Evolutionary conservation across 495 filamentous ascomycete genomes (phyloP).

Genomic region (Penicillium flavigenum): DNA sequence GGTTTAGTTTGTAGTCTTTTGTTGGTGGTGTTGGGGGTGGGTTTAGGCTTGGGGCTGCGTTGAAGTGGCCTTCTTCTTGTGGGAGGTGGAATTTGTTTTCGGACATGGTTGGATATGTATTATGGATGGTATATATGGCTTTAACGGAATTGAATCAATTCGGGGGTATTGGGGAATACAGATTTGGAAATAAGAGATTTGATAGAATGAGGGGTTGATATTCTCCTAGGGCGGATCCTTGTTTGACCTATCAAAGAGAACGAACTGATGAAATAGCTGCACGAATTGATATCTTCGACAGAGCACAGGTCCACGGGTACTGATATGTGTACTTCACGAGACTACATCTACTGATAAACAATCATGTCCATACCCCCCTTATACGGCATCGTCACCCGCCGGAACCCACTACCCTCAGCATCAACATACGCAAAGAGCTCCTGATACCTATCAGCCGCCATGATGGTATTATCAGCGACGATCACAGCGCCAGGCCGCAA

Average conservation of each 20-base stretch:
- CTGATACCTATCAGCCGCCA: slow-evolving; percentile 32
- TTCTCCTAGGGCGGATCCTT: not conserved
- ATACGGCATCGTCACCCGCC: slow-evolving; percentile 24
- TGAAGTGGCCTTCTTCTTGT: slow-evolving; percentile 30
- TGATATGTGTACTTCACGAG: not conserved
- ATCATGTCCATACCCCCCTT: slow-evolving; percentile 27
- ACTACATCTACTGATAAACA: slow-evolving; percentile 18
- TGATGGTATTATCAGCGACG: slow-evolving; percentile 50
- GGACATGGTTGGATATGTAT: not conserved
- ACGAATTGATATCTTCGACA: not conserved
- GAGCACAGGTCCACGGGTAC: not conserved
- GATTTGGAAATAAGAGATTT: not conserved
- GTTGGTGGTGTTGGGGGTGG: slow-evolving; percentile 34
- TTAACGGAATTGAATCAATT: not conserved
- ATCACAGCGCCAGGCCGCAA: slow-evolving; percentile 49
- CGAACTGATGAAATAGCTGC: not conserved
- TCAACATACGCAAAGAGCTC: slow-evolving; percentile 37
- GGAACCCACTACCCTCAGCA: slow-evolving; percentile 20
- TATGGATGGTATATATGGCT: no score
- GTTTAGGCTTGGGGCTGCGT: slow-evolving; percentile 30
- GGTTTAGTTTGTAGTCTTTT: slow-evolving; percentile 45
- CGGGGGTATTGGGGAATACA: not conserved
- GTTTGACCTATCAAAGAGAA: not conserved
- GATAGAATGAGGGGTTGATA: slow-evolving; percentile 2
- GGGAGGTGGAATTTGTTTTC: slow-evolving; percentile 16